Percentiles rank a stretch among this genome's conserved stretches.
phyloP scores from a whole-genome alignment of 768 basidiomycete genomes.

The Tylopilus plumbeoviolaceoides region DNA sequence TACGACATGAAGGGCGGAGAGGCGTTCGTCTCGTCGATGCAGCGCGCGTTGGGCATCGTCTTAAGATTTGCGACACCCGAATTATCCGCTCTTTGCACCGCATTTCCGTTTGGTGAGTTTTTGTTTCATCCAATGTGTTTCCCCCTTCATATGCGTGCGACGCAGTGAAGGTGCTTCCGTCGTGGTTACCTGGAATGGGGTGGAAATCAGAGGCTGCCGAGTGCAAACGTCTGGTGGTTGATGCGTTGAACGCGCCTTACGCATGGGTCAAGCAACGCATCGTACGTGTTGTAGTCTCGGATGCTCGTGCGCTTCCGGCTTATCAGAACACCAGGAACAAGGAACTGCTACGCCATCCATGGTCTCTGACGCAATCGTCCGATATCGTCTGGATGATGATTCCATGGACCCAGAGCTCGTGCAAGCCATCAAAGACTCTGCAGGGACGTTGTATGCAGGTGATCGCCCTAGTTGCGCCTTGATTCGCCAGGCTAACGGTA shows the following conservation, averaged over 20 bases:
- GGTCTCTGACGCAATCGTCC: slow-evolving; percentile 14
- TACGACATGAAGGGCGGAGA: slow-evolving; percentile 1
- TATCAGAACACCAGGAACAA: not conserved
- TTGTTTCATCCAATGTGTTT: not conserved
- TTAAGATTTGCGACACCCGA: not conserved
- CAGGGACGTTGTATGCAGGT: not conserved
- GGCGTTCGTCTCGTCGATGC: slow-evolving; percentile 6
- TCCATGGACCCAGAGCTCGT: slow-evolving; percentile 1
- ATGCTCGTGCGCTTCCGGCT: not conserved
- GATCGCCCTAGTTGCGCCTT: not conserved
- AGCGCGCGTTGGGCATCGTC: not conserved
- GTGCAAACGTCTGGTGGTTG: slow-evolving; percentile 5
- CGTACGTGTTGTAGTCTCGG: not conserved
- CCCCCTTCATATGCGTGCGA: not conserved
- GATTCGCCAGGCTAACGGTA: not conserved
- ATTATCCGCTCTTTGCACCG: not conserved
- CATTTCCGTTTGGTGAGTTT: not conserved
- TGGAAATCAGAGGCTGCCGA: slow-evolving; percentile 16
- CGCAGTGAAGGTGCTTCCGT: slow-evolving; percentile 18
- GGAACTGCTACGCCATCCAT: slow-evolving; percentile 11
- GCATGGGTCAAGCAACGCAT: slow-evolving; percentile 3
- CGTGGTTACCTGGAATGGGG: slow-evolving; percentile 27
- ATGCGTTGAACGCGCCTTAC: slow-evolving; percentile 12
- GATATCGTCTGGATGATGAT: slow-evolving; percentile 4
- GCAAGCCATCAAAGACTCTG: not conserved